Evolutionary conservation across 1,284 basidiomycete species (phyloP), one percentile per base, ranked within the genome.

Genomic region (Testicularia cyperi): DNA sequence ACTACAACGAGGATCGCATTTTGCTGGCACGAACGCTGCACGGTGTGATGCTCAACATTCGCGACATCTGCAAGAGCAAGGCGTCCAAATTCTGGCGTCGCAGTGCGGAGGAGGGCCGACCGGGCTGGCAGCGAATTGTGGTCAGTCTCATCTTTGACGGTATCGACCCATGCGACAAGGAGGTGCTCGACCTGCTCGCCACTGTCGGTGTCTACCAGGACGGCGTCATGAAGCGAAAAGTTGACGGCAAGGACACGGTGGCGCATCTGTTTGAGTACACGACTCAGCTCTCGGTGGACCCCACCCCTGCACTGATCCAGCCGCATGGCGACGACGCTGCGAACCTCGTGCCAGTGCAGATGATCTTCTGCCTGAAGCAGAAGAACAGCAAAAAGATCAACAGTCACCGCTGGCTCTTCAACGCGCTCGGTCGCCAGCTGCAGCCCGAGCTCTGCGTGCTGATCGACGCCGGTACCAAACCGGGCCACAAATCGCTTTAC

Each of bases 21-120:
- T 83, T 96, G 22, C 68, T 77, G n/a, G 72, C 75, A 8, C 39
- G 75, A 8, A 96, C 91, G 1, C 80, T 96, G 34, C 91, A 96
- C 72, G 89, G 90, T 58, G 88, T 97, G 73, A 96, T 97, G 92
- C 79, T 92, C 65, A 98, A 98, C 78, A 94, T 98, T 62, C 88
- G 92, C 65, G 92, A 97, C 72, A 97, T 97, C 63, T 95, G 91
- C 84, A 92, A 90, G 80, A 92, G 90, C 36, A 94, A 92, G 77
- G 85, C 77, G 70, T 92, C 90, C 55, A 94, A 94, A 77, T 97
- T 90, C 80, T 96, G 76, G 69, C 40, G 66, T n/a, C 44, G 68
- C 15, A 70, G 65, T 18, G 77, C 72, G 86, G 92, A 96, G 78
- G 89, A 91, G 69, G 92, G 90, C 40, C 38, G 55, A 14, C 65